These are phyloP conservation scores for Lasiodiplodia hormozganensis DNA, from an alignment of 2,329 filamentous ascomycete genomes.

Conservation along the genomic window DNA sequence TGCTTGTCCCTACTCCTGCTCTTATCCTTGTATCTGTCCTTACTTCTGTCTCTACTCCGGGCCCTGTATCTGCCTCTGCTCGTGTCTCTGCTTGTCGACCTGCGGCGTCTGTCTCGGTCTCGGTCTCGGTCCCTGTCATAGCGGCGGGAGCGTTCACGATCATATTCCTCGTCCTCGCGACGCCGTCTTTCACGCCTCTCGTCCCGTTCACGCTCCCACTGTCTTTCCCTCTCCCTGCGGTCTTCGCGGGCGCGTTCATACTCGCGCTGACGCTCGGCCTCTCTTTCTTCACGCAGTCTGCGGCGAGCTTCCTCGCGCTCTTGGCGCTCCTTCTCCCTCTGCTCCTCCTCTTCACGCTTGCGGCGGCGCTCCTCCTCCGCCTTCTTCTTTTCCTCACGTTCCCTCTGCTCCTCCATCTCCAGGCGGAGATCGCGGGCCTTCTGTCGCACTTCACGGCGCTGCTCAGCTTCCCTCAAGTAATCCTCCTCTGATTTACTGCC, in stretches of 20 bases:
- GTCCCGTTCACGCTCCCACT: constrained; percentile 39
- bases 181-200: constrained; percentile 44
- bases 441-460: constrained; percentile 66
- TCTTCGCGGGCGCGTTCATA: constrained; percentile 61
- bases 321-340: constrained; percentile 47
- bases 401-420: constrained; percentile 62
- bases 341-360: constrained; percentile 55
- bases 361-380: constrained; percentile 58
- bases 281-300: constrained; percentile 56
- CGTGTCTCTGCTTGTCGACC: constrained; percentile 25
- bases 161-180: constrained; percentile 57
- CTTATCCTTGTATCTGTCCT: neutral
- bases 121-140: constrained; percentile 39
- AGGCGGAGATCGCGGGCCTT: constrained; percentile 66
- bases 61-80: constrained; percentile 13
- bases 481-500: constrained; percentile 77
- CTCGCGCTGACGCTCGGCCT: constrained; percentile 46
- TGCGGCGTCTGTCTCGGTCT: constrained; percentile 31
- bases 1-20: neutral
- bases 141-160: constrained; percentile 48
- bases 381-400: constrained; percentile 63
- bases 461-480: constrained; percentile 72
- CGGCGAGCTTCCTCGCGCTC: constrained; percentile 39
- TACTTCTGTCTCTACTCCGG: neutral
- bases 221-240: constrained; percentile 47